Evolutionary conservation across 164 flowering plant species (phyloP).

Genomic region (Cinnamomum micranthum): DNA sequence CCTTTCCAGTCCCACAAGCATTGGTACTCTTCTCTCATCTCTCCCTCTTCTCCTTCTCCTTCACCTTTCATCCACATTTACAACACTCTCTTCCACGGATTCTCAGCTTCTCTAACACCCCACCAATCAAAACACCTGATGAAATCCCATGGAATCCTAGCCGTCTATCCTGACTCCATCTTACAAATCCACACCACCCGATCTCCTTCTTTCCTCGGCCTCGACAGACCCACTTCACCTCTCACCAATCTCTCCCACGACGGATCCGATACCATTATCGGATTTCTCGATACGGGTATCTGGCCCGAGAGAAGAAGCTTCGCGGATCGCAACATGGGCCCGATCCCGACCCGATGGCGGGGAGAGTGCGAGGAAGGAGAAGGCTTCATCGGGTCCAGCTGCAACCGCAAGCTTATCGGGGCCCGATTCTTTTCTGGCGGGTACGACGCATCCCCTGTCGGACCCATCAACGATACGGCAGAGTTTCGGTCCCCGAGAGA

Average conservation of each 20-base stretch:
- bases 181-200: conserved; percentile 17
- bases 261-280: conserved; percentile 11
- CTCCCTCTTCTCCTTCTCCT: not conserved
- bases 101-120: conserved; percentile 12
- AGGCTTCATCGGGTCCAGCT: conserved; percentile 6
- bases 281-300: conserved; percentile 16
- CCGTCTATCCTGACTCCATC: conserved; percentile 4
- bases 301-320: conserved; percentile 15
- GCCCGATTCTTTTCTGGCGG: conserved; percentile 13
- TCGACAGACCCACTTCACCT: not conserved
- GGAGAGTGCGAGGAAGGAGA: conserved; percentile 14
- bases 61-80: conserved; percentile 12
- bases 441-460: conserved; percentile 2
- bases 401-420: conserved; percentile 16
- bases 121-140: not conserved
- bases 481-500: conserved; percentile 23
- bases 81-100: conserved; percentile 12
- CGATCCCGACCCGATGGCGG: conserved; percentile 3
- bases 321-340: not conserved
- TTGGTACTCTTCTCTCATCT: conserved; percentile 12
- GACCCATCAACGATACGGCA: not conserved
- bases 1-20: conserved; percentile 2
- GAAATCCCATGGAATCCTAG: conserved; percentile 4
- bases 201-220: conserved; percentile 13
- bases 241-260: not conserved